Base-by-base conservation (phyloP, 2,329 filamentous ascomycete species). In the Botrytis aclada region DNA sequence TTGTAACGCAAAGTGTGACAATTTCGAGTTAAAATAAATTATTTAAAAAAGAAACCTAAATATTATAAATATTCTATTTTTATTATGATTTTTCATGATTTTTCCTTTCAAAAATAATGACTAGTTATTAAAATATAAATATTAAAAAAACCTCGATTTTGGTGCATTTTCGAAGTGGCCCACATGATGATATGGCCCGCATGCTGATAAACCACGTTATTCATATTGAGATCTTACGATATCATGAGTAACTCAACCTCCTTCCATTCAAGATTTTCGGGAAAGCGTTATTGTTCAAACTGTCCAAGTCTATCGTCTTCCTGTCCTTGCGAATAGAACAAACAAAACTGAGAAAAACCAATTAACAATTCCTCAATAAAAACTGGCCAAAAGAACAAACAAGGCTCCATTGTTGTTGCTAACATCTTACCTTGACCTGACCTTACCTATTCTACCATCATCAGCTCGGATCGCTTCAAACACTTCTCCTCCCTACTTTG, bases 401-500 rank as follows among this genome's bases (percentile, higher is more conserved):
- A 39, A 67, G 64, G 65, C 65, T 56, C 25, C 14, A 67, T 67
- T 54, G 64, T 67, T 54, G 64, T 25, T 29, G 0, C 29, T 32
- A 65, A 56, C 51, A 56, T 56, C 51, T 56, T 56, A 56, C n/a
- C 3, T 56, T 54, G 25, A 16, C 51, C n/a, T 54, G 32, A 22
- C 10, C n/a, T 16, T n/a, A 20, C 12, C 25, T 20, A n/a, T 67
- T 39, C n/a, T 10, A 18, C 62, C 8, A 54, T 54, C 66, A 56
- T 54, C 66, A 56, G 54, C 66, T 69, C 66, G 66, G 34, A 60
- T 69, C 66, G 9, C 45, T 25, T 43, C 32, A 43, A 43, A 22
- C n/a, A 69, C 37, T 22, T 43, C 43, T 39, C 61, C 61, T 29
- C 37, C 16, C 25, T 29, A 29, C 47, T 37, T 51, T 16, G 29